Evolutionary conservation across 371 early-diverging fungal species (phyloP), one percentile per base, ranked within the genome.

Genomic region (Syncephalastrum racemosum): DNA sequence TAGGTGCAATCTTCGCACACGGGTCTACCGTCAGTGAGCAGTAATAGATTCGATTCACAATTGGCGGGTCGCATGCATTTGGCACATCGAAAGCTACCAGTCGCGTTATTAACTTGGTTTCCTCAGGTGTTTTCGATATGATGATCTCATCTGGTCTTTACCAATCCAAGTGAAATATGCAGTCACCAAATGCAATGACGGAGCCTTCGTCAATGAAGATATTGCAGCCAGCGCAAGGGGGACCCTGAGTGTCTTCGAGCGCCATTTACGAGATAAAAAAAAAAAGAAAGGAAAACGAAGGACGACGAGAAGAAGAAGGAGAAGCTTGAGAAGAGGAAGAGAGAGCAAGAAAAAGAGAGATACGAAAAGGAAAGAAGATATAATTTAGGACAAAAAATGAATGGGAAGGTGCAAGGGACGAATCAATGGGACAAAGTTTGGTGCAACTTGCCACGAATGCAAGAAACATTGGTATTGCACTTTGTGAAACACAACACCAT

Each of bases 1-100:
- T 91, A 92, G n/a, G 91, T 90, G 67, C 95, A 94, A 46, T 90
- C 83, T 56, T 86, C 88, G 59, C 95, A 93, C 27, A 94, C 85
- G 13, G 91, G 91, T 50, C 84, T 83, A 20, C 91, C 91, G 60
- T 90, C 90, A 2, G 90, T 85, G 19, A 91, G 74, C 44, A 92
- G 68, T 39, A 92, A 68, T 22, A 89, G 60, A 63, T 90, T 92
- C 41, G 88, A 81, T 62, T 90, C 86, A 51, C 84, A 86, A 59
- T 89, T 87, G 39, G 90, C 89, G 13, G 83, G 76, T 53, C 74
- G 83, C 56, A 63, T 66, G 68, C 92, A 92, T 61, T 89, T 90
- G 4, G 87, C 88, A 61, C 92, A 92, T n/a, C 80, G 78, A 60
- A 92, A 92, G 62, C 90, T 90, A 64, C 19, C 8, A 31, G n/a